Conservation (phyloP, 257 asterid genomes). For the Petunia axillaris region DNA sequence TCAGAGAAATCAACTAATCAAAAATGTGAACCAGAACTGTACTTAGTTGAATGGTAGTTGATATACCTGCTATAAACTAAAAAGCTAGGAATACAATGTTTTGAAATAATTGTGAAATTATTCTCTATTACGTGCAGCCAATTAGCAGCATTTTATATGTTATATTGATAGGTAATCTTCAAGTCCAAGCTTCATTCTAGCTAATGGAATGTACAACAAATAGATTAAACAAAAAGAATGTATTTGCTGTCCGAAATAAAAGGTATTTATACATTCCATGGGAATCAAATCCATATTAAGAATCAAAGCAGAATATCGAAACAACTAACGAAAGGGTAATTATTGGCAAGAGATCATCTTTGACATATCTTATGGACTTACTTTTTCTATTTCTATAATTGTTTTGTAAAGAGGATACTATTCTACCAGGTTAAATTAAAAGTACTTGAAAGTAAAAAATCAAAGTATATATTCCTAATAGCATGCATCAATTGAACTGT, state of each 20-base stretch:
- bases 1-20: background rate
- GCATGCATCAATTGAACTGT: too few species aligned
- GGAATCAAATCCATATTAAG: background rate
- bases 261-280: background rate
- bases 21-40: background rate
- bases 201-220: background rate
- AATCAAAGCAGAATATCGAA: background rate
- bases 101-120: background rate
- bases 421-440: too few species aligned
- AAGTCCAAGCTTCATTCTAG: background rate
- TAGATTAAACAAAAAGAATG: too few species aligned
- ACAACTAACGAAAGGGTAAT: background rate
- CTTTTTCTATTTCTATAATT: too few species aligned
- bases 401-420: too few species aligned
- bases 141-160: background rate
- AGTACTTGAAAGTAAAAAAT: too few species aligned
- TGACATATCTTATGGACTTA: background rate
- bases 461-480: too few species aligned
- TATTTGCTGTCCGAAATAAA: background rate
- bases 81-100: constrained; percentile 8
- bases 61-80: background rate
- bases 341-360: background rate
- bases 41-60: background rate
- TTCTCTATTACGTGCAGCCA: constrained; percentile 14
- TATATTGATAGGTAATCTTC: background rate